A percentile compares a stretch with the other conserved stretches of the same genome.
Conservation (phyloP, 169 alveolate genomes). For the Cryptosporidium andersoni region DNA sequence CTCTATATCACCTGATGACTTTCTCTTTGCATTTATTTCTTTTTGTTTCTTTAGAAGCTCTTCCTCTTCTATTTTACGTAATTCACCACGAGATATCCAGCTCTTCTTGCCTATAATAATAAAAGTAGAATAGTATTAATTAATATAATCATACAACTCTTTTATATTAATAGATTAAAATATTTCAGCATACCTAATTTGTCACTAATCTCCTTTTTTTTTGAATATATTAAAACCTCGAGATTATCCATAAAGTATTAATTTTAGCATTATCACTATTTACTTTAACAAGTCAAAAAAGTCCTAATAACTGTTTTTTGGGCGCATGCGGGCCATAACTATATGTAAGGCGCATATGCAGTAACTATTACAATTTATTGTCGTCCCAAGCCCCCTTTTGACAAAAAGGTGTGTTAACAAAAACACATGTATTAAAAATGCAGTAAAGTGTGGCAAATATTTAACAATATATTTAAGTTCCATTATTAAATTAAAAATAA, state of each 20-base stretch:
- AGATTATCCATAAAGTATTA: slow-evolving; percentile 38
- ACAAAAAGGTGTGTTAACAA: slow-evolving; percentile 41
- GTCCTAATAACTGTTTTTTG: not conserved
- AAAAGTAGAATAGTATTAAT: not conserved
- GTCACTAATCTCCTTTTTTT: slow-evolving; percentile 12
- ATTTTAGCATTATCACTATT: not conserved
- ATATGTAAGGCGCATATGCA: not conserved
- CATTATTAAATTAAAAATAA: not conserved
- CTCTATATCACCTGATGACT: not conserved
- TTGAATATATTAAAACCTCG: slow-evolving; percentile 16
- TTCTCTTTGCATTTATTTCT: slow-evolving; percentile 21
- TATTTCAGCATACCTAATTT: slow-evolving; percentile 29
- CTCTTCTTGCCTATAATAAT: slow-evolving; percentile 10
- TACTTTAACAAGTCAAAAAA: not conserved
- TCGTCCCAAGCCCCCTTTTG: slow-evolving; percentile 4
- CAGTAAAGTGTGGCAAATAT: not conserved
- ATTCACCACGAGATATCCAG: slow-evolving; percentile 39
- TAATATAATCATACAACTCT: not conserved
- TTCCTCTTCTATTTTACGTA: slow-evolving; percentile 12
- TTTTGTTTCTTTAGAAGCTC: slow-evolving; percentile 31
- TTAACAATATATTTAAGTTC: slow-evolving; percentile 3
- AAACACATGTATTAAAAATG: slow-evolving; percentile 10
- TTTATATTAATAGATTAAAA: too few species aligned
- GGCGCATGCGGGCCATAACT: too few species aligned
- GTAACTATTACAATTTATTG: slow-evolving; percentile 2